A percentile compares a stretch with the other conserved stretches of the same genome.
Conservation (phyloP, 331 rosid genomes). For the Acacia pycnantha region DNA sequence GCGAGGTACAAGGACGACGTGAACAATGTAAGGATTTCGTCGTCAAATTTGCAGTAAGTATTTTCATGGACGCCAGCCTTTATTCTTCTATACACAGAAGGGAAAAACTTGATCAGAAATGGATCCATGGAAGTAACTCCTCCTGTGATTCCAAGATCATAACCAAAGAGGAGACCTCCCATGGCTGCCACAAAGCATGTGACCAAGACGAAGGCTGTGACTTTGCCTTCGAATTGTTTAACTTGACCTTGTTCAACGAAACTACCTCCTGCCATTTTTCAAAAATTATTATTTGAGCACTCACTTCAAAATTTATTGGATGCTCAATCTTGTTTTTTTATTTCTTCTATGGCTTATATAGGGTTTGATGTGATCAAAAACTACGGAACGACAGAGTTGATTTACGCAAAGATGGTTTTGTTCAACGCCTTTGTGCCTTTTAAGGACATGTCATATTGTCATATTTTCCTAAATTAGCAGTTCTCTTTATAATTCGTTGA, state of each 20-base stretch:
- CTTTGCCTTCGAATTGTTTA: neutral
- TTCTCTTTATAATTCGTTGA: too few species aligned
- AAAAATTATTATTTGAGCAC: neutral
- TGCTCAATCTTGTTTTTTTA: neutral
- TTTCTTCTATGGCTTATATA: too few species aligned
- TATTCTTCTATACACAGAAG: neutral
- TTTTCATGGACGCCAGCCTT: neutral
- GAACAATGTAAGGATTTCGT: neutral
- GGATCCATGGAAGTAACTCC: neutral
- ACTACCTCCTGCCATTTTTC: neutral
- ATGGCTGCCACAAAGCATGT: neutral
- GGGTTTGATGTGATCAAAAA: too few species aligned
- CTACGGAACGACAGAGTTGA: too few species aligned
- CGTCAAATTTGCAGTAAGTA: neutral
- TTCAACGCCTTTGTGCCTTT: too few species aligned
- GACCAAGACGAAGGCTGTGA: neutral
- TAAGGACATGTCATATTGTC: too few species aligned
- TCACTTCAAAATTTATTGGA: neutral
- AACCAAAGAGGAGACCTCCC: neutral
- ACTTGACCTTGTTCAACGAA: neutral
- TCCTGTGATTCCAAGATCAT: neutral
- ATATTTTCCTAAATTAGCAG: too few species aligned
- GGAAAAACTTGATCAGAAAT: neutral
- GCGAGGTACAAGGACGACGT: neutral
- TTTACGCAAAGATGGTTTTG: too few species aligned